Evolutionary conservation across 768 basidiomycete genomes (phyloP), one percentile per base, ranked within the genome.

Genomic region (Tephrocybe rancida): DNA sequence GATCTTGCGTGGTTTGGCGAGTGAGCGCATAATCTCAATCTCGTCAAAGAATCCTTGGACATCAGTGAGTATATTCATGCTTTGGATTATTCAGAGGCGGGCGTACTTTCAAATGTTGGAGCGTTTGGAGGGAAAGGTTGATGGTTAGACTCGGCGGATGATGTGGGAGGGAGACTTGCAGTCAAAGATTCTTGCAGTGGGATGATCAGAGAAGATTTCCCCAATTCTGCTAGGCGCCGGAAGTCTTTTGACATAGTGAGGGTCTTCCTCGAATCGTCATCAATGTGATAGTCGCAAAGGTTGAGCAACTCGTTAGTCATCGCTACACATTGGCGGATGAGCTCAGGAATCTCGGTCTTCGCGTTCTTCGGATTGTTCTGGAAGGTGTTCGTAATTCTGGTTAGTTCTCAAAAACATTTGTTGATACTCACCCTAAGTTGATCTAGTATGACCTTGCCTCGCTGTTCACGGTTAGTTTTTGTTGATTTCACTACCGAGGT

Each of bases 101-200:
- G 57, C 78, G 60, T 59, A 92, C 94, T 77, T 50, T 80, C 66
- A 62, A 99, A 95, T 1, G 83, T 88, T 1, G 95, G 93, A 0
- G 85, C 77, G 48, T 85, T 74, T 0, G 73, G 58, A 0, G 93
- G 90, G 70, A 98, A 98, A 0, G 96, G 94, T 55, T 87, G 81
- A 66, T 96, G 84, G 0, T 70, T 73, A 8, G 84, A 82, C 41
- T 86, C 80, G 35, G 74, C 75, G 37, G 72, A 72, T 0, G 89
- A 84, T 5, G 83, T 78, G 4, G 91, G 85, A 0, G 97, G 97
- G n/a, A 98, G 75, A 48, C 79, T 86, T 14, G 90, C 93, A 0
- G 89, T 97, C 50, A 99, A 78, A 0, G 92, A 95, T 64, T 93
- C 90, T 73, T 98, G 96, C 4, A 98, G 75, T 0, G 97, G 97